These are phyloP conservation scores for Pichia gijzeniarum DNA, from an alignment of 805 yeast species.

Conservation along the genomic window DNA sequence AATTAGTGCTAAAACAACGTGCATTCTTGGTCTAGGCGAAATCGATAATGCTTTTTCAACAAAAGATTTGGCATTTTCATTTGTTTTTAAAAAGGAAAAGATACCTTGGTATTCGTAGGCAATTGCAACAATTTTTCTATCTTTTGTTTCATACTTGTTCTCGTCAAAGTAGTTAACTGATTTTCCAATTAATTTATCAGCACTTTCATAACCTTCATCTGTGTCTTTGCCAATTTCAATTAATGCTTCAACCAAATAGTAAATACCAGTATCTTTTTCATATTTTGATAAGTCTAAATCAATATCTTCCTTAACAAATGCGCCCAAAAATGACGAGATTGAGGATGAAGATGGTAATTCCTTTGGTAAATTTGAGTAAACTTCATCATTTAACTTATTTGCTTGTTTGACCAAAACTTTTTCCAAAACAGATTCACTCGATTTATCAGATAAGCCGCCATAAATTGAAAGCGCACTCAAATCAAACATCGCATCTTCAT, in stretches of 20 bases:
- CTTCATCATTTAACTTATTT: slow-evolving; percentile 59
- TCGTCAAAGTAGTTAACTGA: slow-evolving; percentile 40
- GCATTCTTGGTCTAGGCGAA: slow-evolving; percentile 73
- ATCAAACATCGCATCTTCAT: slow-evolving; percentile 84
- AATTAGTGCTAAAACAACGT: slow-evolving; percentile 75
- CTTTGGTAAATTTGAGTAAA: slow-evolving; percentile 43
- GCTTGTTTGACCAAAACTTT: slow-evolving; percentile 79
- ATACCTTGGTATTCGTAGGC: slow-evolving; percentile 83
- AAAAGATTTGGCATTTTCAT: slow-evolving; percentile 54
- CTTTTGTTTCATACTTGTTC: slow-evolving; percentile 23
- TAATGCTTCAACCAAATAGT: slow-evolving; percentile 59
- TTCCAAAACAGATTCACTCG: slow-evolving; percentile 77
- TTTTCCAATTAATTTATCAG: slow-evolving; percentile 51
- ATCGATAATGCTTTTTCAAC: slow-evolving; percentile 60
- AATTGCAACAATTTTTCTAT: slow-evolving; percentile 45
- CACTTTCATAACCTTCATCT: slow-evolving; percentile 54
- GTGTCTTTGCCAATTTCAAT: slow-evolving; percentile 42
- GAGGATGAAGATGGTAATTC: slow-evolving; percentile 79
- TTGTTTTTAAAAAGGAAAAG: slow-evolving; percentile 72
- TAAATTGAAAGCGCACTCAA: slow-evolving; percentile 81
- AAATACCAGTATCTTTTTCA: slow-evolving; percentile 54
- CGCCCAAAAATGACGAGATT: slow-evolving; percentile 78
- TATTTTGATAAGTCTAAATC: slow-evolving; percentile 41
- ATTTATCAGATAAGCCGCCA: slow-evolving; percentile 70
- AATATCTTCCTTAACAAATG: slow-evolving; percentile 56